phyloP scores from a whole-genome alignment of 495 filamentous ascomycete genomes.

The Talaromyces ruber region DNA sequence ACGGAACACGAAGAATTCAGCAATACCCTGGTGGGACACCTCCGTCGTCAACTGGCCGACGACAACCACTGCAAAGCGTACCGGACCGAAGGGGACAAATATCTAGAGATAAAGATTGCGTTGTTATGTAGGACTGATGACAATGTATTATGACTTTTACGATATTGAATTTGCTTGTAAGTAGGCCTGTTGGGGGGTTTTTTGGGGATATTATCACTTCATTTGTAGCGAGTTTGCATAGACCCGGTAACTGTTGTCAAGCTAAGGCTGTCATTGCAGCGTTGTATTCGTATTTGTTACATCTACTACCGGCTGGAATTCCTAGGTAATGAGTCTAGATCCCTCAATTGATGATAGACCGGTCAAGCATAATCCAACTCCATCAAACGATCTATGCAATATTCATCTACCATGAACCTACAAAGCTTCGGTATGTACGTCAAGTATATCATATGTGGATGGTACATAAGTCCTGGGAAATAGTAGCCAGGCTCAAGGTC shows the following conservation, averaged over 20 bases:
- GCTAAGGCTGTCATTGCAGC: no score
- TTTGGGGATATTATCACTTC: no score
- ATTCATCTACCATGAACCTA: neutral
- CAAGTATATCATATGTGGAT: neutral
- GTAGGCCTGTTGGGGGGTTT: neutral
- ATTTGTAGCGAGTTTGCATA: no score
- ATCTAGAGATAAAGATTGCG: slow-evolving; percentile 28
- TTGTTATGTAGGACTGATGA: slow-evolving; percentile 27
- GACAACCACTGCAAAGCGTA: slow-evolving; percentile 1
- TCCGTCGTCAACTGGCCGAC: neutral
- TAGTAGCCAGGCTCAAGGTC: neutral
- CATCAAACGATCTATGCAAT: neutral
- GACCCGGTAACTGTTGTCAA: no score
- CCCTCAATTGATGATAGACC: no score
- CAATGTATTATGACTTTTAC: neutral
- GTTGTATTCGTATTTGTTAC: no score
- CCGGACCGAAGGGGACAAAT: neutral
- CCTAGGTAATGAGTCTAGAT: no score
- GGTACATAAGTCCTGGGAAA: neutral
- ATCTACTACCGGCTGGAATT: no score
- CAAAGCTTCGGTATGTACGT: neutral
- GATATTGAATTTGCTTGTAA: neutral
- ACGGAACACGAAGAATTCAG: neutral
- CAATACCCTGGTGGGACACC: neutral
- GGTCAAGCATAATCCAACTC: no score